Evolutionary conservation across 306 rosid species (phyloP).

Genomic region (Vicia villosa): DNA sequence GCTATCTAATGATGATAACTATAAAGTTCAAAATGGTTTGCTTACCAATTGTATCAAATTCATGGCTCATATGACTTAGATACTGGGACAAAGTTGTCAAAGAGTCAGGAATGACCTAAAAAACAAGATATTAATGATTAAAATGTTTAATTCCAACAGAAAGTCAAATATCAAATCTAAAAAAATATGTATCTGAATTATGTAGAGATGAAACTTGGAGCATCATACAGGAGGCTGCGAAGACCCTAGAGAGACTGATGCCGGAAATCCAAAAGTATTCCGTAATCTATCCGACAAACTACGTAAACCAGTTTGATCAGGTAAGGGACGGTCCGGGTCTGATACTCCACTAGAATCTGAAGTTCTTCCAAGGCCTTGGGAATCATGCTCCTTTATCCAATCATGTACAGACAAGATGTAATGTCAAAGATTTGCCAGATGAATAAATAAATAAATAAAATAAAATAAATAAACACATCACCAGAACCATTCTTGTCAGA

Average conservation of each 20-base stretch:
- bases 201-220: conserved; percentile 41
- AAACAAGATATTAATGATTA: conserved; percentile 39
- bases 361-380: conserved; percentile 67
- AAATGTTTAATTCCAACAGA: conserved; percentile 12
- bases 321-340: conserved; percentile 56
- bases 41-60: conserved; percentile 80
- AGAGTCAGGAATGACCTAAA: conserved; percentile 92
- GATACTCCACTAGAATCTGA: conserved; percentile 55
- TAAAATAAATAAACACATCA: conserved; percentile 31
- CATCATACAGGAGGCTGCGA: conserved; percentile 81
- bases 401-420: conserved; percentile 40
- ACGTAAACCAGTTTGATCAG: conserved; percentile 61
- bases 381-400: conserved; percentile 67
- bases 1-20: conserved; percentile 30
- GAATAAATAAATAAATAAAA: conserved; percentile 31
- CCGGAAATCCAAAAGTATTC: conserved; percentile 56
- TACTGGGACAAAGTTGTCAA: conserved; percentile 84
- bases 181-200: conserved; percentile 29
- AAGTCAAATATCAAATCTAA: conserved; percentile 28
- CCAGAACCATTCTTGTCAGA: no score
- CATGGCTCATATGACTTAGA: conserved; percentile 61
- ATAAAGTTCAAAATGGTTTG: conserved; percentile 31
- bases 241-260: conserved; percentile 69
- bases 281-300: conserved; percentile 57
- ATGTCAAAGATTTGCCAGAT: conserved; percentile 11